Percentiles rank a stretch among this genome's conserved stretches.
These are phyloP conservation scores for Tetradesmus lagerheimii DNA, from an alignment of 139 green algal genomes.

Conservation along the genomic window DNA sequence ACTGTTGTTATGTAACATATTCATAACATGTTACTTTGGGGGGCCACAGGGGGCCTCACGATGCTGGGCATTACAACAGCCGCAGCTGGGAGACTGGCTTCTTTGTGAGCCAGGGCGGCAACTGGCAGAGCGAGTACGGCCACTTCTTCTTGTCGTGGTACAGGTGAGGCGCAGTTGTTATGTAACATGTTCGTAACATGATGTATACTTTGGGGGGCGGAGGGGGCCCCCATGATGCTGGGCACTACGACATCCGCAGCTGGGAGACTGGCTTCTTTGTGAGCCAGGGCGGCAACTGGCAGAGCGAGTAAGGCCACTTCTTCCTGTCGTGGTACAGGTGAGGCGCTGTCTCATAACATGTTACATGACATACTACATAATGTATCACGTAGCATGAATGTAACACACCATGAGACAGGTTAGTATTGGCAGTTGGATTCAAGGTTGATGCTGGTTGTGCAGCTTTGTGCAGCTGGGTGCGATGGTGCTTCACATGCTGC, in stretches of 20 bases:
- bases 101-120: constrained; percentile 87
- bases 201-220: constrained; percentile 70
- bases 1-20: no score
- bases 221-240: constrained; percentile 92
- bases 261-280: constrained; percentile 97
- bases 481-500: neutral
- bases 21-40: constrained; percentile 46
- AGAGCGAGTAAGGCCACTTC: constrained; percentile 93
- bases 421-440: no score
- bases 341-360: no score
- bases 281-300: constrained; percentile 84
- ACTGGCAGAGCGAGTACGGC: constrained; percentile 92
- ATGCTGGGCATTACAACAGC: constrained; percentile 95
- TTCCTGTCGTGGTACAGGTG: constrained; percentile 95
- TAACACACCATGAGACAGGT: no score
- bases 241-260: constrained; percentile 91
- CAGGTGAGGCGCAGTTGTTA: constrained; percentile 41
- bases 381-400: no score
- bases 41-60: constrained; percentile 86
- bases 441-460: no score
- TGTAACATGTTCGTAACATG: no score
- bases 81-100: constrained; percentile 93
- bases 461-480: no score
- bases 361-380: no score
- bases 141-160: constrained; percentile 98